phyloP scores from a whole-genome alignment of 805 yeast genomes.

The Cyberlindnera samutprakarnensis region DNA sequence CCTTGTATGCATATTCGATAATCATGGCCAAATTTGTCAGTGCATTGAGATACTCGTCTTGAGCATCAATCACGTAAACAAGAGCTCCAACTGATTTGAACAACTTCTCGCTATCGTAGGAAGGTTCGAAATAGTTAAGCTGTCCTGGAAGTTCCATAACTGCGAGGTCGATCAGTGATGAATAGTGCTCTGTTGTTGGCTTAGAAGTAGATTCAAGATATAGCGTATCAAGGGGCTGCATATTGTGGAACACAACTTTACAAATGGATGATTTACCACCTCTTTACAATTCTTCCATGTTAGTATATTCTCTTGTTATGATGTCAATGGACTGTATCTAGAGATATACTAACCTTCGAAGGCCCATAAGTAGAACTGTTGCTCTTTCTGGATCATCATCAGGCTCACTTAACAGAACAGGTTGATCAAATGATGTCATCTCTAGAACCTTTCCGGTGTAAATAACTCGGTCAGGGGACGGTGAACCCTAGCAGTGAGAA shows the following conservation, averaged over 20 bases:
- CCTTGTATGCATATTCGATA: slow-evolving; percentile 77
- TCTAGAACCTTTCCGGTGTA: too few relatives aligned
- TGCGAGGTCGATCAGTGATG: slow-evolving; percentile 76
- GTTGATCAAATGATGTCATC: slow-evolving; percentile 3
- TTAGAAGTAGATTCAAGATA: slow-evolving; percentile 85
- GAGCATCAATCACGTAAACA: slow-evolving; percentile 91
- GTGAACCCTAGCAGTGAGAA: too few relatives aligned
- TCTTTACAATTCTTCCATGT: slow-evolving; percentile 7
- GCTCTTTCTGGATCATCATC: slow-evolving; percentile 53
- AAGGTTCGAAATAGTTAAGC: slow-evolving; percentile 79
- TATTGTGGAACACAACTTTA: slow-evolving; percentile 90
- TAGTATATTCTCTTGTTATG: too few relatives aligned
- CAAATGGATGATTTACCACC: slow-evolving; percentile 95
- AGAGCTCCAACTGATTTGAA: slow-evolving; percentile 83
- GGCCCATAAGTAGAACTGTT: slow-evolving; percentile 82
- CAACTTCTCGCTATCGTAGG: slow-evolving; percentile 67
- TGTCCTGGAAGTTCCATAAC: slow-evolving; percentile 97
- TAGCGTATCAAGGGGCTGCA: slow-evolving; percentile 91
- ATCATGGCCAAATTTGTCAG: slow-evolving; percentile 83
- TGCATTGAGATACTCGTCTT: slow-evolving; percentile 91
- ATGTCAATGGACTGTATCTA: too few relatives aligned
- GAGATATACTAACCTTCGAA: slow-evolving; percentile 42
- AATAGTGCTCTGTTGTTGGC: slow-evolving; percentile 79
- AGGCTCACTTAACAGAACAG: slow-evolving; percentile 11
- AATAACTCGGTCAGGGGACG: too few relatives aligned